phyloP scores from a whole-genome alignment of 148 eudicot genomes.

The Rhododendron molle region DNA sequence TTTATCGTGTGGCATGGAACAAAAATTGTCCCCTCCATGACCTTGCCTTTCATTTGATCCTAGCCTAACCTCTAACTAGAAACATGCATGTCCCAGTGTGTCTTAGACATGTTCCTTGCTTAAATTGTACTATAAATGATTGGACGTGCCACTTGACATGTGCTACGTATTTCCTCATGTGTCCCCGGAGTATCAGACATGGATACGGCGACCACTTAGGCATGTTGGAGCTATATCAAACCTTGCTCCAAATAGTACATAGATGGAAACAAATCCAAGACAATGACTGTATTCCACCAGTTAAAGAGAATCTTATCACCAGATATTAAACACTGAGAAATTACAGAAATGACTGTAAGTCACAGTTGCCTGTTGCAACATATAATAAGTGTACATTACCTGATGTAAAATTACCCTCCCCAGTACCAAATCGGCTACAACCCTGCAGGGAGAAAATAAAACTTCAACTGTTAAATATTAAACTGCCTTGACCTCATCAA shows the following conservation, averaged over 20 bases:
- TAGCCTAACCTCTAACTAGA: background rate
- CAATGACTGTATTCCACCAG: background rate
- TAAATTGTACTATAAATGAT: background rate
- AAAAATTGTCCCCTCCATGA: too few species aligned
- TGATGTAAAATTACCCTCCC: slow-evolving; percentile 22
- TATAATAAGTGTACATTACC: slow-evolving; percentile 12
- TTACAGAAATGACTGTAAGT: background rate
- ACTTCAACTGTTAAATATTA: background rate
- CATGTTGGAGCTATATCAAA: background rate
- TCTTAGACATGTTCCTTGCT: background rate
- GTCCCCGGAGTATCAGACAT: background rate
- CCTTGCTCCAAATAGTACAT: background rate
- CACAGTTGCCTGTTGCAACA: background rate
- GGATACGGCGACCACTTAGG: background rate
- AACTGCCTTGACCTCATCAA: background rate
- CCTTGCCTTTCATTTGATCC: too few species aligned
- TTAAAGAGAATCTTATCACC: background rate
- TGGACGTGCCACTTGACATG: background rate
- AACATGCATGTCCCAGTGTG: background rate
- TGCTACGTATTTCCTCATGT: background rate
- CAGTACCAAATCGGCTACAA: slow-evolving; percentile 20
- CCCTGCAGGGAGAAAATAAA: slow-evolving; percentile 11
- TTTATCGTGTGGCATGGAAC: too few species aligned
- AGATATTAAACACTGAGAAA: background rate
- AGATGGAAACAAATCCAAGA: background rate